Evolutionary conservation across 495 filamentous ascomycete genomes (phyloP).

Genomic region (Paragyromitra xinjiangensis): DNA sequence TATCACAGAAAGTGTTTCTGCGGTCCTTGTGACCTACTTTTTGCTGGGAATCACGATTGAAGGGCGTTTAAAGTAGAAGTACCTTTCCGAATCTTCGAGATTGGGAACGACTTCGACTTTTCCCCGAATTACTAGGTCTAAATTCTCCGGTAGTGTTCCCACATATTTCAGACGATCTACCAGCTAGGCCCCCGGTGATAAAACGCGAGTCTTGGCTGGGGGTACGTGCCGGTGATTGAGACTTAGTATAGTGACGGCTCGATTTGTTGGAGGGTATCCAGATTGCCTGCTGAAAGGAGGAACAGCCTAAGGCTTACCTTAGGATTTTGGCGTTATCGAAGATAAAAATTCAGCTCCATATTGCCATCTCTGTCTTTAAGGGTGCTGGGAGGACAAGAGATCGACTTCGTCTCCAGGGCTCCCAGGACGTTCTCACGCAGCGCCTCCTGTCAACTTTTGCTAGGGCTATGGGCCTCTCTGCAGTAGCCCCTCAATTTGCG

Average conservation of each 20-base stretch:
- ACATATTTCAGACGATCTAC: background rate
- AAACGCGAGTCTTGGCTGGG: background rate
- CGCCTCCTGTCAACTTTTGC: background rate
- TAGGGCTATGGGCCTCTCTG: constrained; percentile 11
- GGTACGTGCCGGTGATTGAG: background rate
- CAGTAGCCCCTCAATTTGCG: constrained; percentile 6
- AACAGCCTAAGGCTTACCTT: constrained; percentile 2
- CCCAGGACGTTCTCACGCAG: background rate
- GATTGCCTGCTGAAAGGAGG: background rate
- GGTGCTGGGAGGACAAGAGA: background rate
- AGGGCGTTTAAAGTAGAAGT: background rate
- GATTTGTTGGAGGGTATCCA: background rate
- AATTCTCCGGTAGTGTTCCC: background rate
- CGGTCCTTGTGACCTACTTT: background rate
- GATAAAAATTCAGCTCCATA: background rate
- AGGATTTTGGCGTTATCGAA: constrained; percentile 3
- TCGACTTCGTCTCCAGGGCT: background rate
- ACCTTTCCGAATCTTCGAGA: background rate
- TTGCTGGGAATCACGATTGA: background rate
- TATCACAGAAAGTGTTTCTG: constrained; percentile 7
- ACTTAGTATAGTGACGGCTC: background rate
- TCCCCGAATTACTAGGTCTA: background rate
- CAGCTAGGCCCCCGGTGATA: background rate
- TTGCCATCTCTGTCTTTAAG: background rate
- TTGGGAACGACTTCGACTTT: background rate